Base-by-base conservation (phyloP, 108 stramenopile genomes). In the Cyclotella kingstonii region DNA sequence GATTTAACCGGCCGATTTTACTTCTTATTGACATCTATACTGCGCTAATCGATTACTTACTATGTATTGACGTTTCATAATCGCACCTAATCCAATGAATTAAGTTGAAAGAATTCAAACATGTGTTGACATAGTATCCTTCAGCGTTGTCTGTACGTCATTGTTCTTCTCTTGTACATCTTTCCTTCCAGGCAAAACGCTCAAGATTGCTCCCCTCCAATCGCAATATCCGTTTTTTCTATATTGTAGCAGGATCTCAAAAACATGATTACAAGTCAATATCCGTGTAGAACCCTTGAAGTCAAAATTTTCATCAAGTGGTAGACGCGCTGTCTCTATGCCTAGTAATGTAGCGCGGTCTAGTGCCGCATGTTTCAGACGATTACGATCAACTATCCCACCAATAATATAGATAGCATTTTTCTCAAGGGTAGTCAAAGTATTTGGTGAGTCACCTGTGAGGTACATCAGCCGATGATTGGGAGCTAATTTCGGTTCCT, bases 341-440 rank as follows among this genome's bases (percentile, higher is more conserved):
- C 82, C 84, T 26, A 86, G 62, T 28, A 56, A 53, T 48, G 86
- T 72, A 4, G 90, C 90, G 35, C 87, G 68, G 36, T 78, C 44
- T 31, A 86, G 68, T 11, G 90, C 66, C 0, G 70, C 81, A 27
- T 78, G 67, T 55, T 84, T 86, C 31, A 86, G 79, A 22, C 90
- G 73, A 59, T 89, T 92, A 21, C 90, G 72, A 75, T 92, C 90
- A 3, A 92, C 90, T 47, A 92, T 92, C n/a, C 90, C 90, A 0
- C 90, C 90, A 56, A 92, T 92, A 17, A 89, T 73, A 49, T 89
- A 92, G 17, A 80, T 81, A 55, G 88, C 80, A 12, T 60, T 67
- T 43, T 85, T 79, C 56, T 85, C 82, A 40, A 89, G 51, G 2
- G 51, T 51, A 0, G 72, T 57, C 29, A 85, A 54, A 7, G 74